Conservation (phyloP, 2,329 filamentous ascomycete species). For the Diaporthe capsici region DNA sequence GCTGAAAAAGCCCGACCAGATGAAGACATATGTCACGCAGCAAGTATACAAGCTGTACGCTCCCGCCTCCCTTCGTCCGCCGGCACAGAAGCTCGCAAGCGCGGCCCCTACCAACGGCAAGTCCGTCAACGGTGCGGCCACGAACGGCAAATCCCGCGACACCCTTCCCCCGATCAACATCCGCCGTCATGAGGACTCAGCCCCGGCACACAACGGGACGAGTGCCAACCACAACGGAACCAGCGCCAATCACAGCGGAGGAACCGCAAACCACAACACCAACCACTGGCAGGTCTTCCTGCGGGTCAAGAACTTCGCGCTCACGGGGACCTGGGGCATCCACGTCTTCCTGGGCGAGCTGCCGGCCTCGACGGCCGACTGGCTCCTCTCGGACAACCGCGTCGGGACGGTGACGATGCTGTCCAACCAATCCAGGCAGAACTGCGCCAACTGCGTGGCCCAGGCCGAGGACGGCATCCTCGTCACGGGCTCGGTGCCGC, state of each 20-base stretch:
- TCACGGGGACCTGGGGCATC: constrained; percentile 29
- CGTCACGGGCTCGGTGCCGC: constrained; percentile 17
- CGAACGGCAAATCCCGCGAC: not conserved
- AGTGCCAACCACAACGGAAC: not conserved
- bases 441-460: constrained; percentile 25
- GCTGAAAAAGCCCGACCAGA: constrained; percentile 6
- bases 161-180: not conserved
- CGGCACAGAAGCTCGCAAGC: not conserved
- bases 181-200: not conserved
- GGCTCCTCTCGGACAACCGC: constrained; percentile 24
- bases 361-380: constrained; percentile 5
- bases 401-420: constrained; percentile 33
- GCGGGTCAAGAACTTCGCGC: constrained; percentile 34
- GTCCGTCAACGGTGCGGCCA: not conserved
- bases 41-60: constrained; percentile 20
- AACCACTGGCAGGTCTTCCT: constrained; percentile 30
- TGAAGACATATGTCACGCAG: constrained; percentile 13
- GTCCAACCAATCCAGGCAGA: not conserved
- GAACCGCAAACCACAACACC: not conserved
- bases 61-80: not conserved
- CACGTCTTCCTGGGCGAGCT: constrained; percentile 35
- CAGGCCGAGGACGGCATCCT: constrained; percentile 15
- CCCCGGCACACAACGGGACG: not conserved
- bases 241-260: no score
- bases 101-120: not conserved